phyloP scores from a whole-genome alignment of 2,329 filamentous ascomycete genomes.

The Arthrobotrys iridis region DNA sequence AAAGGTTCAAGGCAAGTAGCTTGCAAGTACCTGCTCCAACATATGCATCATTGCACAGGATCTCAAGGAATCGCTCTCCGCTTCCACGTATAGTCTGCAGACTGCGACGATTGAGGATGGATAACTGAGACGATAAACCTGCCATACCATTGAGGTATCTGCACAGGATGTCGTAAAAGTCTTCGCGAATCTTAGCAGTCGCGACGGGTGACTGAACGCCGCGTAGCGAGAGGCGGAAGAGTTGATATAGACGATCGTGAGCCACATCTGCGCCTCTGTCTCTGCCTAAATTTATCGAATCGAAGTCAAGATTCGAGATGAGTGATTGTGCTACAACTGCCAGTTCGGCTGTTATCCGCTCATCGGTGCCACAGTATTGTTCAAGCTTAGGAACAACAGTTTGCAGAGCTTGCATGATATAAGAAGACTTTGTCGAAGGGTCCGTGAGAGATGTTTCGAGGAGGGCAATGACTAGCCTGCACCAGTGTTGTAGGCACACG shows the following conservation, averaged over 20 bases:
- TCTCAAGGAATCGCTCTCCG: conserved; percentile 82
- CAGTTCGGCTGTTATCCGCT: conserved; percentile 66
- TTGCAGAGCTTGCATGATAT: conserved; percentile 86
- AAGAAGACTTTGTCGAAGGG: conserved; percentile 74
- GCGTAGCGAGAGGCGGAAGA: conserved; percentile 86
- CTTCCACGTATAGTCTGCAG: conserved; percentile 79
- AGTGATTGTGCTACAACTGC: conserved; percentile 59
- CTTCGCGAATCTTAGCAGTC: conserved; percentile 76
- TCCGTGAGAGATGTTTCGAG: conserved; percentile 84
- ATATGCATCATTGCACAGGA: conserved; percentile 92
- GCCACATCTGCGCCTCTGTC: conserved; percentile 73
- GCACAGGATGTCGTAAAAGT: conserved; percentile 92
- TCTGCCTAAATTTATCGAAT: conserved; percentile 61
- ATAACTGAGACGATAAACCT: conserved; percentile 66
- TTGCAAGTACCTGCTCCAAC: conserved; percentile 83
- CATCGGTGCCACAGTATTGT: conserved; percentile 74
- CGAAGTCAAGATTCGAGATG: conserved; percentile 61
- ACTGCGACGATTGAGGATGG: conserved; percentile 64
- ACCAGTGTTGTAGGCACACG: conserved; percentile 81
- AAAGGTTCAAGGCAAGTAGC: conserved; percentile 83
- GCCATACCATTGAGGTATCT: conserved; percentile 79
- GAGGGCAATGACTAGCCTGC: conserved; percentile 83
- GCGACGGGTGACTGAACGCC: conserved; percentile 79
- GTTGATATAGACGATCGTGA: conserved; percentile 87
- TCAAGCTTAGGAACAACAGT: conserved; percentile 89